Evolutionary conservation across 1,284 basidiomycete genomes (phyloP), one percentile per base, ranked within the genome.

Genomic region (Trametes versicolor): DNA sequence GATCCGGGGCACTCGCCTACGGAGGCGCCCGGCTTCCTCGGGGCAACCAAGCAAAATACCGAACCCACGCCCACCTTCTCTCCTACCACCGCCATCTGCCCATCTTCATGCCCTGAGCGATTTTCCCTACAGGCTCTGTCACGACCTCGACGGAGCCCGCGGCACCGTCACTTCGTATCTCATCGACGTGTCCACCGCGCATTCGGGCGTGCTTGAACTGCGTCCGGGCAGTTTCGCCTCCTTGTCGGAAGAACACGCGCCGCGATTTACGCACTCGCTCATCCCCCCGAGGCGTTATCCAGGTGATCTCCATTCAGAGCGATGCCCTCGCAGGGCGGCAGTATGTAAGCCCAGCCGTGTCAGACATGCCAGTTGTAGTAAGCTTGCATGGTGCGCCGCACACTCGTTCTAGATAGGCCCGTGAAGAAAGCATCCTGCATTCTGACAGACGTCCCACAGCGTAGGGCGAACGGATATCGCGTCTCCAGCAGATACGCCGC

Each of bases 181-280:
- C 50, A 27, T 52, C 32, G 7, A 21, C 50, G 29, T 36, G 29
- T 36, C 50, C n/a, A 21, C 17, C 6, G 32, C 3, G 50, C 7
- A 32, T 27, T 34, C n/a, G 50, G 19, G 50, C 29, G 29, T 32
- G 21, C 19, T n/a, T n/a, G n/a, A 12, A 52, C 32, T 52, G 50
- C 50, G 50, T 21, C 50, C 50, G 50, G 3, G 29, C 19, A 21
- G 50, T 52, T 52, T 52, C 29, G 50, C 50, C 50, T 52, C 19
- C 50, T 52, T 52, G 50, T 52, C 50, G 50, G 50, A 19, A 32
- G 50, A 34, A 48, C 23, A 9, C 23, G 7, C 23, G 45, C 45
- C 2, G 45, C 43, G 17, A 21, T 48, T 48, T 21, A 7, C 6
- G 21, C 45, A 48, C 50, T 13, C 25, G 15, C 10, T n/a, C 13